These are phyloP conservation scores for Lagerstroemia speciosa DNA, from an alignment of 345 rosid species.

Conservation along the genomic window DNA sequence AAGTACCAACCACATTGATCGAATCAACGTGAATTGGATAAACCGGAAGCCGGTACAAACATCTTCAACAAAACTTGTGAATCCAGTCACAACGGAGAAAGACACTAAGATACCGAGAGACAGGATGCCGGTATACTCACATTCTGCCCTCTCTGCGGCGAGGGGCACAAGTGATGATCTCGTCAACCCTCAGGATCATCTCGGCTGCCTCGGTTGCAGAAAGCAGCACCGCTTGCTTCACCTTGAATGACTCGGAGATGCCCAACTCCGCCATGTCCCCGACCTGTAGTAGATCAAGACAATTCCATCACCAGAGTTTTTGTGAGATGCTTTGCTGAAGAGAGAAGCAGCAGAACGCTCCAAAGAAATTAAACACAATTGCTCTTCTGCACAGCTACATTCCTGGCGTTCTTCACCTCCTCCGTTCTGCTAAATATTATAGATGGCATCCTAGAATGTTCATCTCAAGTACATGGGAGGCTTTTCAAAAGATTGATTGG, in stretches of 20 bases:
- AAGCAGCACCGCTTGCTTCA: slow-evolving; percentile 83
- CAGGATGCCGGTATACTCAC: slow-evolving; percentile 19
- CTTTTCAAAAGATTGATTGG: too few relatives aligned
- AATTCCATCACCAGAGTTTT: too few relatives aligned
- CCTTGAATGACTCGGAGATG: slow-evolving; percentile 86
- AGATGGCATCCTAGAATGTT: too few relatives aligned
- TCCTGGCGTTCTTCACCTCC: too few relatives aligned
- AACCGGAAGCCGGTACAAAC: background rate
- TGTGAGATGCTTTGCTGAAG: background rate
- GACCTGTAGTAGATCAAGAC: slow-evolving; percentile 35
- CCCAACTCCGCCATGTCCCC: slow-evolving; percentile 87
- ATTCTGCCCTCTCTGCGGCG: slow-evolving; percentile 56
- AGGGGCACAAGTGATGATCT: slow-evolving; percentile 41
- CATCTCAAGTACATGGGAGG: too few relatives aligned
- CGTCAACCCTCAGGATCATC: slow-evolving; percentile 47
- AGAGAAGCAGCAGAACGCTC: background rate
- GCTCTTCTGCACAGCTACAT: too few relatives aligned
- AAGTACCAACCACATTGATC: background rate
- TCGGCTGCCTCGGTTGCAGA: slow-evolving; percentile 95
- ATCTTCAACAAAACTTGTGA: background rate
- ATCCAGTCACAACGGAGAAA: background rate
- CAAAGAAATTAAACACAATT: too few relatives aligned
- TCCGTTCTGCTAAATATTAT: too few relatives aligned
- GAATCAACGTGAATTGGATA: background rate
- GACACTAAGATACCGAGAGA: background rate